Conservation (phyloP, 768 basidiomycete genomes). For the Asterophora lycoperdoides region DNA sequence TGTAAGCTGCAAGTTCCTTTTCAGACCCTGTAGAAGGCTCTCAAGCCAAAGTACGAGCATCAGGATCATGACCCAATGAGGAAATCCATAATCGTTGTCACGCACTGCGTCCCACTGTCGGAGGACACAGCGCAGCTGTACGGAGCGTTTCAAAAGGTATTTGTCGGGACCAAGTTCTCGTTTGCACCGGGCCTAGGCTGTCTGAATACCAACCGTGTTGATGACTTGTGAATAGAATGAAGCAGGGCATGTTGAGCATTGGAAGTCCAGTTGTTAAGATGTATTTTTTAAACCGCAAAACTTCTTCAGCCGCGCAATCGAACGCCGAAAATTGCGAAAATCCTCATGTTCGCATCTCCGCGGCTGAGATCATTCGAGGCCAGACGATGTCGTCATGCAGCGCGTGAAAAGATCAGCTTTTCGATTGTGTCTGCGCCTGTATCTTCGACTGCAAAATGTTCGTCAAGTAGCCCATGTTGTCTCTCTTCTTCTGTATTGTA, state of each 20-base stretch:
- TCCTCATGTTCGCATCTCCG: no score
- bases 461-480: conserved; percentile 75
- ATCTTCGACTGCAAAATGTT: conserved; percentile 67
- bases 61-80: no score
- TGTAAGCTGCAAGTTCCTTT: no score
- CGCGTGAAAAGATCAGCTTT: neutral
- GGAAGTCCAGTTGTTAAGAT: no score
- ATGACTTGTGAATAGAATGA: no score
- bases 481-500: conserved; percentile 87
- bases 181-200: conserved; percentile 41
- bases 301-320: no score
- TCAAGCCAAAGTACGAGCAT: no score
- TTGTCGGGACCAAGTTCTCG: conserved; percentile 64
- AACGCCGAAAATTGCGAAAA: no score
- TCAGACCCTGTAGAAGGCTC: no score
- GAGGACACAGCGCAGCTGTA: conserved; percentile 68
- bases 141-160: conserved; percentile 67
- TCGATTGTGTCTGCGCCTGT: conserved; percentile 28
- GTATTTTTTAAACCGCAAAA: no score
- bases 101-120: conserved; percentile 56
- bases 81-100: no score
- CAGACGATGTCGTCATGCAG: neutral
- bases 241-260: neutral
- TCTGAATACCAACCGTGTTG: conserved; percentile 49
- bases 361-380: neutral